A percentile compares a stretch with the other conserved stretches of the same genome.
phyloP scores from a whole-genome alignment of 176 grass and related monocot genomes.

The Musa beccarii region DNA sequence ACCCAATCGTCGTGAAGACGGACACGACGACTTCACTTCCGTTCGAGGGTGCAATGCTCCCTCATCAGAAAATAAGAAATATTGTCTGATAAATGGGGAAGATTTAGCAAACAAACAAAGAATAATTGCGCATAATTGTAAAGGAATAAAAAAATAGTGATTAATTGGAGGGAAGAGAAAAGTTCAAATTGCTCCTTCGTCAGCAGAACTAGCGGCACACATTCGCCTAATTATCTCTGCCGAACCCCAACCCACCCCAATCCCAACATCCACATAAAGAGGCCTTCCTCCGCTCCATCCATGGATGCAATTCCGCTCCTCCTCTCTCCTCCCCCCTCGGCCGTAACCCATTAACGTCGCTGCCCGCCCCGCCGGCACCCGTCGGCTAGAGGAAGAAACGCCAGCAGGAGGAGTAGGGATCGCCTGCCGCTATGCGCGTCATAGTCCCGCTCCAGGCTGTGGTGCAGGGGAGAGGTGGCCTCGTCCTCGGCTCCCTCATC shows the following conservation, averaged over 20 bases:
- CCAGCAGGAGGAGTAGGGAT: background rate
- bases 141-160: too few species aligned
- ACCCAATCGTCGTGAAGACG: too few species aligned
- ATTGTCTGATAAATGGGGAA: too few species aligned
- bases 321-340: background rate
- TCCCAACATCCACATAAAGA: too few species aligned
- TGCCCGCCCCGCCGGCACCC: background rate
- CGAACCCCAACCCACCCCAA: background rate
- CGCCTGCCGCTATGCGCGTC: conserved; percentile 58
- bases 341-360: background rate
- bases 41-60: too few species aligned
- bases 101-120: too few species aligned
- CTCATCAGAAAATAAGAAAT: too few species aligned
- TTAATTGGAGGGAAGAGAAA: too few species aligned
- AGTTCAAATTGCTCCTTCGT: background rate
- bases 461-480: conserved; percentile 84
- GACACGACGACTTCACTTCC: too few species aligned
- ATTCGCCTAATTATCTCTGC: background rate
- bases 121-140: too few species aligned
- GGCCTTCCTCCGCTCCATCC: too few species aligned
- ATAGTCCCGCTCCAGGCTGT: conserved; percentile 85
- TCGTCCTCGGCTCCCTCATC: conserved; percentile 89
- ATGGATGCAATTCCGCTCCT: background rate
- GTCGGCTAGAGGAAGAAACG: background rate
- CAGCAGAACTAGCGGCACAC: background rate